Evolutionary conservation across 306 rosid genomes (phyloP).

Genomic region (Hippophae gyantsensis): DNA sequence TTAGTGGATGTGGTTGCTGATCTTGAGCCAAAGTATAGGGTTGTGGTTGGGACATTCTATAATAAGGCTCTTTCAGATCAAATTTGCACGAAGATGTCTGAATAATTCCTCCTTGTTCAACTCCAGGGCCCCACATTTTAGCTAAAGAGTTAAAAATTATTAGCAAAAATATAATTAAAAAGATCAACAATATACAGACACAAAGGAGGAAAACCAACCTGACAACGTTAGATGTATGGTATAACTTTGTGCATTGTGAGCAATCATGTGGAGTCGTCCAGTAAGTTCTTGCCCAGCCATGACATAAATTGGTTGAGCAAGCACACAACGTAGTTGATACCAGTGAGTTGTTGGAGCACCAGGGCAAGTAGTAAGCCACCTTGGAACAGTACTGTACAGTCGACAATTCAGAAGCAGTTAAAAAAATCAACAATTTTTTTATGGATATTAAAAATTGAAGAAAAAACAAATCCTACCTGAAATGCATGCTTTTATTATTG

Average conservation of each 20-base stretch:
- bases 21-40: constrained; percentile 64
- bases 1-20: constrained; percentile 55
- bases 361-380: constrained; percentile 97
- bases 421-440: neutral
- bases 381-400: constrained; percentile 66
- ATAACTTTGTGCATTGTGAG: constrained; percentile 91
- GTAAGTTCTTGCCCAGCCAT: constrained; percentile 98
- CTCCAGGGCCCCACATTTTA: constrained; percentile 99
- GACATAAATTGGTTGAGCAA: constrained; percentile 82
- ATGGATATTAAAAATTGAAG: constrained; percentile 1
- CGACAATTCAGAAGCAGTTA: constrained; percentile 6
- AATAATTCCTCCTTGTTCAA: constrained; percentile 86
- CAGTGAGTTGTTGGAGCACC: constrained; percentile 95
- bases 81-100: constrained; percentile 89
- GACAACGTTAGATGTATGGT: constrained; percentile 67
- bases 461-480: neutral
- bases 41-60: constrained; percentile 96
- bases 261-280: constrained; percentile 78
- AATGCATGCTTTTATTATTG: constrained; percentile 7
- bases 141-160: constrained; percentile 30
- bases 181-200: constrained; percentile 6
- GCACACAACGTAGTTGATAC: constrained; percentile 94
- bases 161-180: constrained; percentile 18
- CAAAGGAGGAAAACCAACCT: constrained; percentile 32
- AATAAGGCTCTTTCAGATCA: constrained; percentile 92